Evolutionary conservation across 441 rosid genomes (phyloP).

Genomic region (Rhodomyrtus psidioides): DNA sequence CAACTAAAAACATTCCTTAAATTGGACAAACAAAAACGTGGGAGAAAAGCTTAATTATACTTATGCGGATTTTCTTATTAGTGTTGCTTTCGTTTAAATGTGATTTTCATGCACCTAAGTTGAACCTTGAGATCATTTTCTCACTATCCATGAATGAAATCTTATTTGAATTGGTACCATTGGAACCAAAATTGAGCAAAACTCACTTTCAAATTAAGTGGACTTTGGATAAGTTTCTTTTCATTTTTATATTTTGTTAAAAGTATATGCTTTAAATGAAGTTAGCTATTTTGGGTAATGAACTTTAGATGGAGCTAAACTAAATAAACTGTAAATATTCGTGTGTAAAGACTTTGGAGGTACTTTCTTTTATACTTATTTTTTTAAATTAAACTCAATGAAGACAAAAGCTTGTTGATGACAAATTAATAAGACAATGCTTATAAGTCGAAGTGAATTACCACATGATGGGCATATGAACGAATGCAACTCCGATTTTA

Average conservation of each 20-base stretch:
- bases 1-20: no score
- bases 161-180: no score
- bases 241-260: not conserved
- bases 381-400: not conserved
- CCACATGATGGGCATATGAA: not conserved
- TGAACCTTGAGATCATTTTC: no score
- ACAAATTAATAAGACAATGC: not conserved
- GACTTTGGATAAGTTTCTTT: not conserved
- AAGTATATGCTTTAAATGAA: not conserved
- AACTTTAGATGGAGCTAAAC: not conserved
- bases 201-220: no score
- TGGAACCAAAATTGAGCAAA: no score
- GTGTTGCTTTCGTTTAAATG: no score
- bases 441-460: not conserved
- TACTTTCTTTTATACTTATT: not conserved
- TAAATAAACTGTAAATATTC: not conserved
- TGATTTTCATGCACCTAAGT: no score
- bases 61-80: no score
- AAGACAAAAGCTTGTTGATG: not conserved
- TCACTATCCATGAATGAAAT: no score
- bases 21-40: no score
- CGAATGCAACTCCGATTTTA: not conserved
- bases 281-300: not conserved
- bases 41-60: no score
- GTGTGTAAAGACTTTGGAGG: no score